Percentiles rank a stretch among this genome's conserved stretches.
phyloP scores from a whole-genome alignment of 129 eudicot species.

The Dittrichia graveolens region DNA sequence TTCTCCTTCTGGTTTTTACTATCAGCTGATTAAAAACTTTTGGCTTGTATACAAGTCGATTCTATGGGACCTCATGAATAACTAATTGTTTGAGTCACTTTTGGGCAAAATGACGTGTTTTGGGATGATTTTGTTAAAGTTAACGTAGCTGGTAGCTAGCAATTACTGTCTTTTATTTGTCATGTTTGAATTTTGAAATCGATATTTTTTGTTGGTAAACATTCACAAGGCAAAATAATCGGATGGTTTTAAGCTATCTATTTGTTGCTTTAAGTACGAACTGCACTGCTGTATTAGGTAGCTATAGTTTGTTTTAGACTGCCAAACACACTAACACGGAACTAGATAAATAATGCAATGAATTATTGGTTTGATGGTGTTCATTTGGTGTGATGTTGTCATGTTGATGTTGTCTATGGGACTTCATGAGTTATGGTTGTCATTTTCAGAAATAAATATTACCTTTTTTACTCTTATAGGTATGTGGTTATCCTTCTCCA shows the following conservation, averaged over 20 bases:
- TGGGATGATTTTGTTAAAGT: not conserved
- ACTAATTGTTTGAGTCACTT: not conserved
- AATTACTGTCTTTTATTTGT: not conserved
- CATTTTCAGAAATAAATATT: too few species aligned
- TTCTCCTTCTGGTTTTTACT: not conserved
- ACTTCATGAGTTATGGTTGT: too few species aligned
- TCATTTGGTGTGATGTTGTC: not conserved
- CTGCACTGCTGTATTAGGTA: not conserved
- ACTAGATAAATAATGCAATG: not conserved
- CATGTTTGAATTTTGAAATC: conserved; percentile 20
- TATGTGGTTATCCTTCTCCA: too few species aligned
- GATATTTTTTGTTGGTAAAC: conserved; percentile 3
- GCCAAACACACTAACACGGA: not conserved
- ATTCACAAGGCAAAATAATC: not conserved
- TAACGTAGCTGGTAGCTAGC: not conserved
- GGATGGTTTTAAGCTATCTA: not conserved
- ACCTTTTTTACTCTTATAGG: too few species aligned
- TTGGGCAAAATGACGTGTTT: not conserved
- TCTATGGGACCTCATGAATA: not conserved
- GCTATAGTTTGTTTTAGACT: not conserved
- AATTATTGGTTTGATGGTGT: not conserved
- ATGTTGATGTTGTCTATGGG: not conserved
- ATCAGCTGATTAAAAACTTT: not conserved
- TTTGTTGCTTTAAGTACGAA: conserved; percentile 14
- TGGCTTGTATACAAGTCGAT: not conserved